phyloP scores from a whole-genome alignment of 2,329 filamentous ascomycete genomes.

The Grosmannia penicillata region DNA sequence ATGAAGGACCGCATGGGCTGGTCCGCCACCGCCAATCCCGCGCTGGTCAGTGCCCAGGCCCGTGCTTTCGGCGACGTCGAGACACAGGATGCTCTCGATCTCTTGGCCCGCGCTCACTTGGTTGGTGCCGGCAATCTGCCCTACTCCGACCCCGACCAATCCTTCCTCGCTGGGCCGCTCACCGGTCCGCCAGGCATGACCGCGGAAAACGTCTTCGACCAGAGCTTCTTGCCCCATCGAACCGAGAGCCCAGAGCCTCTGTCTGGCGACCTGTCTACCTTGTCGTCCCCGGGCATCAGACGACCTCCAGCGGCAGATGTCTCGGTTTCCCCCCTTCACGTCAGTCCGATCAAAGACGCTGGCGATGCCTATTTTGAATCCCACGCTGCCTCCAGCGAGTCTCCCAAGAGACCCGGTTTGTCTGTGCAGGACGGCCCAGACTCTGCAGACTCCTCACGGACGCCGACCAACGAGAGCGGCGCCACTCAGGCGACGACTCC shows the following conservation, averaged over 20 bases:
- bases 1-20: constrained; percentile 87
- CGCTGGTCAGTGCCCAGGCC: constrained; percentile 70
- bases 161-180: constrained; percentile 42
- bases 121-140: constrained; percentile 53
- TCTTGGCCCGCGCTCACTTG: constrained; percentile 68
- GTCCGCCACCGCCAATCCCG: constrained; percentile 53
- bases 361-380: neutral
- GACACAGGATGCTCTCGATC: constrained; percentile 78
- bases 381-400: no score
- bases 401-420: no score
- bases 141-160: constrained; percentile 20
- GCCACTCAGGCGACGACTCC: constrained; percentile 36
- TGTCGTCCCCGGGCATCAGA: constrained; percentile 10
- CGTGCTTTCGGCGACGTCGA: constrained; percentile 71
- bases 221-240: constrained; percentile 52
- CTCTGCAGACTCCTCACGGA: constrained; percentile 36
- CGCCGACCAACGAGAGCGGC: constrained; percentile 39
- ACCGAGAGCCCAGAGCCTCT: constrained; percentile 34
- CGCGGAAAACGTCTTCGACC: constrained; percentile 72
- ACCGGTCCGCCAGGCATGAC: constrained; percentile 66
- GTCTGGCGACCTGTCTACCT: neutral
- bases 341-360: neutral
- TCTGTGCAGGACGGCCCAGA: constrained; percentile 13
- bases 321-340: neutral
- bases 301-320: neutral